Base-by-base conservation (phyloP, 1,284 basidiomycete species). In the Boletus smithii region DNA sequence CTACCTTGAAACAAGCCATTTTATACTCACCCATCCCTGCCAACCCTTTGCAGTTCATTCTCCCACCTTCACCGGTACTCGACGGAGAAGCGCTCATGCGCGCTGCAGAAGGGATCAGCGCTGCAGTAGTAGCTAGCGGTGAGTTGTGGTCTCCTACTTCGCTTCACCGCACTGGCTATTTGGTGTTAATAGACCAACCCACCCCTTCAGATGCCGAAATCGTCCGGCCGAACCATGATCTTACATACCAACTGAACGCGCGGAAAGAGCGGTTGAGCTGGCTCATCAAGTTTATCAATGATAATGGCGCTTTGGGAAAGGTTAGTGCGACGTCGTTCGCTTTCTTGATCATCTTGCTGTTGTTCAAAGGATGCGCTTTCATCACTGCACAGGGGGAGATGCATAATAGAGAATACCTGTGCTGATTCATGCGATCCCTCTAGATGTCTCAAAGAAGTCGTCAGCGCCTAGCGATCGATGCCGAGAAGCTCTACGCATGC, bases 1-100 rank as follows among this genome's bases (percentile, higher is more conserved):
- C 85, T 10, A 89, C 84, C 30, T 82, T 95, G 77, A 91, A 87
- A 46, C 90, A 94, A 63, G 91, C 89, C 8, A 89, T 95, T 54
- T 70, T 92, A 44, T 95, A 90, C 38, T 52, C 50, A 3, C 50
- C 49, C 36, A 57, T 51, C 50, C 50, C 50, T 17, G 56, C 89
- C 78, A 95, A 95, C 60, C 92, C 93, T 11, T 69, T 95, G 23
- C 77, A 84, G 41, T 94, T 95, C 61, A 85, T 85, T 54, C 83
- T 94, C 55, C 86, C 87, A 5, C 82, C 85, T 4, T 84, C 84
- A 45, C 65, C 53, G 5, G 51, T 67, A 16, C 72, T 89, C 11
- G 85, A 88, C 46, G 85, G 83, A 49, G 89, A 91, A 44, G 84
- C 85, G 48, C 71, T 95, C 26, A 91, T 90, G 77, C 74, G 76